These are phyloP conservation scores for Acacia confusa DNA, from an alignment of 306 rosid species.

Conservation along the genomic window DNA sequence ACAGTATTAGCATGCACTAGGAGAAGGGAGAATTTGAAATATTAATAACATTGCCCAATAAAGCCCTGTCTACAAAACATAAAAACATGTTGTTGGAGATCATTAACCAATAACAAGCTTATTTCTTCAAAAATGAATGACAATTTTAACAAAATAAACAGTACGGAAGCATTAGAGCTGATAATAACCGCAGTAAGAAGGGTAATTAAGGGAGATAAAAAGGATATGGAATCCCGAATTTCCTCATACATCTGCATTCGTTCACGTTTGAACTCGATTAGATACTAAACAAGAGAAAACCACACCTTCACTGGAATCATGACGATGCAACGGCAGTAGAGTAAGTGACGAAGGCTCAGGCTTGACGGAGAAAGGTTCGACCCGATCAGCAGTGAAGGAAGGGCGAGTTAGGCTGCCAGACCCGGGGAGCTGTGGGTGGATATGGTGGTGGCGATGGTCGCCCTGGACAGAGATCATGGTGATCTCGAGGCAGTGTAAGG, in stretches of 20 bases:
- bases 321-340: slow-evolving; percentile 45
- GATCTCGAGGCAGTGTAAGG: not conserved
- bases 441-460: slow-evolving; percentile 54
- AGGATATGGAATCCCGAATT: not conserved
- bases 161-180: not conserved
- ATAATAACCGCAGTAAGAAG: not conserved
- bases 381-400: slow-evolving; percentile 13
- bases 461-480: slow-evolving; percentile 80
- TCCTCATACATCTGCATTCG: not conserved
- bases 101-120: not conserved
- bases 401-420: slow-evolving; percentile 35
- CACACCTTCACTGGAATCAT: slow-evolving; percentile 50
- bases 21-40: not conserved
- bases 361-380: slow-evolving; percentile 46
- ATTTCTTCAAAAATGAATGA: not conserved
- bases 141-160: not conserved
- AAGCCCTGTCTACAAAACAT: not conserved
- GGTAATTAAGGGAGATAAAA: not conserved
- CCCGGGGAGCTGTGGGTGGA: slow-evolving; percentile 46
- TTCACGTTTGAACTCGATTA: not conserved
- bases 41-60: not conserved
- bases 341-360: slow-evolving; percentile 43
- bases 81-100: not conserved
- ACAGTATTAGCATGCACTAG: not conserved
- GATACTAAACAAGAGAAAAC: not conserved